Conservation (phyloP, 2,329 filamentous ascomycete species). For the Blastomyces silverae region DNA sequence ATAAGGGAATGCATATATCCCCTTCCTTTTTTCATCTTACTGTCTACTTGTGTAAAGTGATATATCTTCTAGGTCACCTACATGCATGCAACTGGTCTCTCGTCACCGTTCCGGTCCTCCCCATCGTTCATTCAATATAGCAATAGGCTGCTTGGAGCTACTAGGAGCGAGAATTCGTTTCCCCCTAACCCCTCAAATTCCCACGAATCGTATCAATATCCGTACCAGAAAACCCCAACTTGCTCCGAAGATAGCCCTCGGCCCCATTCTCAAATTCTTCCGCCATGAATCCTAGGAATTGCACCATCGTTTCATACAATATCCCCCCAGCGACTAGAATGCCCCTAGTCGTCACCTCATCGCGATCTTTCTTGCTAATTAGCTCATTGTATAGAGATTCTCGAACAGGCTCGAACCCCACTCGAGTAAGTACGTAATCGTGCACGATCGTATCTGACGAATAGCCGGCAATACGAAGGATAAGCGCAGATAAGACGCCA, state of each 20-base stretch:
- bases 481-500: constrained; percentile 59
- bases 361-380: constrained; percentile 41
- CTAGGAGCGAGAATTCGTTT: background rate
- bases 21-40: background rate
- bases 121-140: background rate
- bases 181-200: constrained; percentile 36
- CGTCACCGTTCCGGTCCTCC: background rate
- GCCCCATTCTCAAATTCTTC: constrained; percentile 53
- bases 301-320: constrained; percentile 45
- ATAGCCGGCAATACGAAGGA: constrained; percentile 59
- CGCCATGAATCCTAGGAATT: constrained; percentile 49
- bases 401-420: constrained; percentile 42
- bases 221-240: constrained; percentile 51
- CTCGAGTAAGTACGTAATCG: constrained; percentile 23
- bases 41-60: background rate
- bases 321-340: constrained; percentile 28
- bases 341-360: constrained; percentile 38
- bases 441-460: constrained; percentile 50
- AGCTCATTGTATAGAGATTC: constrained; percentile 44
- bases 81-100: background rate
- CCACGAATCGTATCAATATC: constrained; percentile 46
- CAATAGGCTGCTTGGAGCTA: background rate
- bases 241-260: constrained; percentile 54
- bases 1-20: background rate
- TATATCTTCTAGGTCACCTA: background rate